Conservation (phyloP, 441 rosid species). For the Erysimum cheiri region DNA sequence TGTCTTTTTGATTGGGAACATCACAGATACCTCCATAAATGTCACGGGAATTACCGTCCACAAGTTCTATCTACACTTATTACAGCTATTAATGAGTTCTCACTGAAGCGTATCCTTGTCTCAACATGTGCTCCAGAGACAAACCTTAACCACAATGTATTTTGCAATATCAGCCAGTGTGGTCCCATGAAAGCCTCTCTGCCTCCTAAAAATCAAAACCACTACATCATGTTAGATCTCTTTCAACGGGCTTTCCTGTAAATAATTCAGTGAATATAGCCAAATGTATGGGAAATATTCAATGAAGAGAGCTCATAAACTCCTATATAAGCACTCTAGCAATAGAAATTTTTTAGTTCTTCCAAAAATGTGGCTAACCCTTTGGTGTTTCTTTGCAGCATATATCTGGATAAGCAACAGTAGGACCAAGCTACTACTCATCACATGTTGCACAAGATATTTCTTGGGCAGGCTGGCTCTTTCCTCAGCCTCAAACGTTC, state of each 20-base stretch:
- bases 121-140: constrained; percentile 28
- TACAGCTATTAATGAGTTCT: constrained; percentile 30
- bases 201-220: constrained; percentile 27
- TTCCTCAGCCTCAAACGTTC: constrained; percentile 32
- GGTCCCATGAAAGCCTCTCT: constrained; percentile 42
- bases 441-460: constrained; percentile 38
- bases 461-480: constrained; percentile 23
- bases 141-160: constrained; percentile 41
- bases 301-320: constrained; percentile 19
- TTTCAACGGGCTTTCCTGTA: constrained; percentile 7
- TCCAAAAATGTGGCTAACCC: constrained; percentile 13
- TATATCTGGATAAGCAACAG: constrained; percentile 31
- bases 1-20: constrained; percentile 20
- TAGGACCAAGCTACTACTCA: constrained; percentile 37
- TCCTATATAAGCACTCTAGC: constrained; percentile 4
- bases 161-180: constrained; percentile 23
- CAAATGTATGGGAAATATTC: constrained; percentile 1
- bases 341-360: neutral
- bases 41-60: constrained; percentile 38
- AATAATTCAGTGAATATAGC: constrained; percentile 20
- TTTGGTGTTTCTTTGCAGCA: constrained; percentile 22
- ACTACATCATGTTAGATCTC: constrained; percentile 18
- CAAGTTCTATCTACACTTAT: constrained; percentile 17
- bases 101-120: constrained; percentile 27
- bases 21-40: constrained; percentile 36